phyloP scores from a whole-genome alignment of 140 eudicot genomes.

The Senecio squalidus region DNA sequence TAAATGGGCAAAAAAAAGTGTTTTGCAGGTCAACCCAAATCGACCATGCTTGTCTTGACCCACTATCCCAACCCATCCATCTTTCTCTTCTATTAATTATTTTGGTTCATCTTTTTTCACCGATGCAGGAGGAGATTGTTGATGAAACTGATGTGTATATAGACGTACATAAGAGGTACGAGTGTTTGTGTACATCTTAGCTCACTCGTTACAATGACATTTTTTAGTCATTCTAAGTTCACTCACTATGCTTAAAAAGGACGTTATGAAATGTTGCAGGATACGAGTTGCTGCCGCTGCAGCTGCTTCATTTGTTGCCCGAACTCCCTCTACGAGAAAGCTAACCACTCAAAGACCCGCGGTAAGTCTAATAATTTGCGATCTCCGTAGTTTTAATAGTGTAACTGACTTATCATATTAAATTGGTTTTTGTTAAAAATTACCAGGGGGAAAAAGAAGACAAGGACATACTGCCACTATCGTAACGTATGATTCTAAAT shows the following conservation, averaged over 20 bases:
- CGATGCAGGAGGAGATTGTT: constrained; percentile 90
- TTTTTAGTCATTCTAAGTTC: constrained; percentile 3
- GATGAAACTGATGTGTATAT: constrained; percentile 92
- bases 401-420: constrained; percentile 4
- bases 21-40: not conserved
- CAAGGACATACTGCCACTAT: constrained; percentile 20
- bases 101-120: constrained; percentile 1
- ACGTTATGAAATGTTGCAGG: constrained; percentile 35
- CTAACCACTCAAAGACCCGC: constrained; percentile 53
- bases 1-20: too few species aligned
- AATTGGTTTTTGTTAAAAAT: constrained; percentile 4
- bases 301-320: constrained; percentile 83
- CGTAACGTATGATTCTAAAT: not conserved
- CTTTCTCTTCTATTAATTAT: not conserved
- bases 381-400: not conserved
- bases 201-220: not conserved
- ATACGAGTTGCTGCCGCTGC: constrained; percentile 95
- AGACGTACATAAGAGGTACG: constrained; percentile 94
- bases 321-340: constrained; percentile 74
- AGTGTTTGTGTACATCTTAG: not conserved
- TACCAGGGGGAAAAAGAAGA: constrained; percentile 29
- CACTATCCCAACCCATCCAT: not conserved
- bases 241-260: constrained; percentile 4
- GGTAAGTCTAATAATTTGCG: constrained; percentile 30
- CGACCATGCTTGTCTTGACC: not conserved